Percentiles rank a stretch among this genome's conserved stretches.
Conservation (phyloP, 140 eudicot species). For the Stevia rebaudiana region DNA sequence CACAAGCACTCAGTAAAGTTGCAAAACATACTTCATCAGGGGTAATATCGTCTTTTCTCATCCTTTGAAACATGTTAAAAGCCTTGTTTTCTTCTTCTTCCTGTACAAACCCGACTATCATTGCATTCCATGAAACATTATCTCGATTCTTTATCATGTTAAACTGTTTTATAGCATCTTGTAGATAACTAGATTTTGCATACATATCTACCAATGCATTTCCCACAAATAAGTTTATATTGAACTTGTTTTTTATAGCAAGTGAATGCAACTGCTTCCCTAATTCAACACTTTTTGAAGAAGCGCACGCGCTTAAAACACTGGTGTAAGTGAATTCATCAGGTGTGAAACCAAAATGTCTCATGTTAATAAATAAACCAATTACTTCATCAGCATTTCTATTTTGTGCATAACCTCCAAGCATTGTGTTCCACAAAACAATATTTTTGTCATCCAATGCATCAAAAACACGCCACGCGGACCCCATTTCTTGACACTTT, state of each 20-base stretch:
- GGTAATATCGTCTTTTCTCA: constrained; percentile 45
- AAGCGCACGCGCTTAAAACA: constrained; percentile 72
- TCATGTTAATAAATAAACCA: constrained; percentile 50
- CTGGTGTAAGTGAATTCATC: constrained; percentile 89
- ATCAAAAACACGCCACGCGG: constrained; percentile 62
- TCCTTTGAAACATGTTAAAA: constrained; percentile 54
- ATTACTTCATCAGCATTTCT: constrained; percentile 57
- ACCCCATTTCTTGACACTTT: constrained; percentile 63
- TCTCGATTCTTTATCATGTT: constrained; percentile 52
- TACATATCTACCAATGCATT: constrained; percentile 92
- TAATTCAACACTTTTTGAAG: constrained; percentile 37
- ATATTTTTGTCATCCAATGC: constrained; percentile 51
- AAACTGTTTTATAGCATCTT: constrained; percentile 57
- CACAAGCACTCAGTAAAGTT: constrained; percentile 74
- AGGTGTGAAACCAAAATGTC: constrained; percentile 44
- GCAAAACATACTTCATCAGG: constrained; percentile 93
- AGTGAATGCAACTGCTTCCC: constrained; percentile 76
- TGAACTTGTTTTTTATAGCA: constrained; percentile 53
- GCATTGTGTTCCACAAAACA: constrained; percentile 84
- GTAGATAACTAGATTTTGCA: constrained; percentile 65
- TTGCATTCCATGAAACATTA: constrained; percentile 89
- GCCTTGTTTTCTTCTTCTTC: constrained; percentile 70
- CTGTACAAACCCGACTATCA: constrained; percentile 81
- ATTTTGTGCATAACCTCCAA: constrained; percentile 83
- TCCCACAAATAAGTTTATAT: constrained; percentile 59